Evolutionary conservation across 345 rosid genomes (phyloP).

Genomic region (Durio zibethinus): DNA sequence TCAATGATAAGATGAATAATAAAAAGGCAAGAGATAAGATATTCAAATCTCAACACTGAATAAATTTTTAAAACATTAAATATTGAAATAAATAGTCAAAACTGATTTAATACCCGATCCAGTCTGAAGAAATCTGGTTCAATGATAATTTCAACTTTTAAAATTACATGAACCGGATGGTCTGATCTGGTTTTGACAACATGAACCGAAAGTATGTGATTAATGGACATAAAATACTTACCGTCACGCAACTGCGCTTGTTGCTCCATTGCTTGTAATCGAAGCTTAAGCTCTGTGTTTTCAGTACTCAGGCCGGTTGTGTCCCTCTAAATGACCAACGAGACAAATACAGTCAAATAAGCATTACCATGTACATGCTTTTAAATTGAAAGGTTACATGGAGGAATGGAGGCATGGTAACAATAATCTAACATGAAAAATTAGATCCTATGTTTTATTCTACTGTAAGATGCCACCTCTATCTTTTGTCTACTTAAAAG

Average conservation of each 20-base stretch:
- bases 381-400: neutral
- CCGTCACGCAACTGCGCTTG: slow-evolving; percentile 84
- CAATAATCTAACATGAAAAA: neutral
- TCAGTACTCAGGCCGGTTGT: slow-evolving; percentile 59
- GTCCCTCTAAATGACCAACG: slow-evolving; percentile 51
- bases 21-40: no score
- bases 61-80: no score
- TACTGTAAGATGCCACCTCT: neutral
- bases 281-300: slow-evolving; percentile 72
- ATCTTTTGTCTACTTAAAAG: neutral
- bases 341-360: neutral
- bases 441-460: neutral
- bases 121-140: no score
- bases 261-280: slow-evolving; percentile 80
- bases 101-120: no score
- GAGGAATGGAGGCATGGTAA: neutral
- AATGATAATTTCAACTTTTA: no score
- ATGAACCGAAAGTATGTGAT: neutral
- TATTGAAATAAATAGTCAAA: no score
- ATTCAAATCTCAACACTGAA: no score
- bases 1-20: no score
- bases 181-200: no score
- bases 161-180: no score
- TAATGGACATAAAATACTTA: slow-evolving; percentile 15
- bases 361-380: neutral